Evolutionary conservation across 2,329 filamentous ascomycete genomes (phyloP), one percentile per base, ranked within the genome.

Genomic region (Cladosporium sp.): DNA sequence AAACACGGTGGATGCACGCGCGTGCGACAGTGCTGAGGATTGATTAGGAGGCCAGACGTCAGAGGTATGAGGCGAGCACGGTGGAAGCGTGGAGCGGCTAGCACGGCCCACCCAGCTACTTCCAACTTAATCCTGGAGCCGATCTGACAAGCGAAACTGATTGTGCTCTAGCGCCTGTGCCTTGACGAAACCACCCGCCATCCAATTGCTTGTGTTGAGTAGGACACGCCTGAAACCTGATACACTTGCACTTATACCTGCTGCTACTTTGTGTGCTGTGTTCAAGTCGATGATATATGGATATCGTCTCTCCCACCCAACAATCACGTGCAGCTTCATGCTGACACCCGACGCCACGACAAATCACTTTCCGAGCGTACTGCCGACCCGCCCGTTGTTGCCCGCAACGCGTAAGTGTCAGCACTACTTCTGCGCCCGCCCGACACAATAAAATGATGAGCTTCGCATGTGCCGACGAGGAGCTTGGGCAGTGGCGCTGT

Each of bases 351-450:
- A n/a, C 26, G 26, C 41, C 24, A 41, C 41, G n/a, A 49, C 12
- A 44, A 30, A 54, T n/a, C 24, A 30, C n/a, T 38, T 36, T 26
- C 55, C 55, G 34, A 38, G 21, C 55, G 14, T 49, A 51, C 28
- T 34, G 59, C 59, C 59, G 59, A 49, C 28, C 55, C 55, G 55
- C 41, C 38, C 41, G 59, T 61, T 61, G 59, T 26, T 44, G 55
- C 55, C 55, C 55, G 55, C 55, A 24, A 58, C 32, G 30, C 54
- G n/a, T 30, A 30, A 24, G n/a, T 30, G 59, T 51, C 51, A 61
- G 59, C 59, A 59, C 30, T 61, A 47, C n/a, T 21, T 47, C 7
- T 47, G 41, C 41, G n/a, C 41, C 41, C 21, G 41, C n/a, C 41
- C 41, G 41, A 21, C 41, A 36, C 21, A 38, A 41, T 18, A 28